phyloP scores from a whole-genome alignment of 2,329 filamentous ascomycete genomes.

The Fusarium algeriense region DNA sequence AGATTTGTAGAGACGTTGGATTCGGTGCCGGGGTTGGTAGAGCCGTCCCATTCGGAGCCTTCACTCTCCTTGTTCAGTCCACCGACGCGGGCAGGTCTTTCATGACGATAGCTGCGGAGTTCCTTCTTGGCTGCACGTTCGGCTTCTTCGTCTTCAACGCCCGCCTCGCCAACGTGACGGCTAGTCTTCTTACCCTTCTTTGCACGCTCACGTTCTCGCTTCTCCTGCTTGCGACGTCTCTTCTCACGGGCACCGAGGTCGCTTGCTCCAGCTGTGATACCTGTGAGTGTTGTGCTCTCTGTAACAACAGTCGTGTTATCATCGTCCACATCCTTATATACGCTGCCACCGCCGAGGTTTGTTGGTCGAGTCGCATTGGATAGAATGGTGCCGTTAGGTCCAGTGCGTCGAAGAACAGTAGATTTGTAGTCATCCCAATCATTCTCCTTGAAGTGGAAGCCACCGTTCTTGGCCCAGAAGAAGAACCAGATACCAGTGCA shows the following conservation, averaged over 20 bases:
- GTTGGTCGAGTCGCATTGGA: slow-evolving; percentile 86
- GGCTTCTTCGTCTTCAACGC: slow-evolving; percentile 72
- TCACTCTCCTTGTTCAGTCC: slow-evolving; percentile 88
- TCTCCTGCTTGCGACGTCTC: slow-evolving; percentile 65
- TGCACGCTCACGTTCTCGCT: slow-evolving; percentile 56
- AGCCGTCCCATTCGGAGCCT: slow-evolving; percentile 82
- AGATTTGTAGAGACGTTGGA: slow-evolving; percentile 74
- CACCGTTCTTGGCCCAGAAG: slow-evolving; percentile 97
- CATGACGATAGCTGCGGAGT: slow-evolving; percentile 85
- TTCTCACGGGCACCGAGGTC: slow-evolving; percentile 68
- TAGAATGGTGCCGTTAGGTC: slow-evolving; percentile 88
- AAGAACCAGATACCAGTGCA: slow-evolving; percentile 93
- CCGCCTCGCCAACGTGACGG: slow-evolving; percentile 68
- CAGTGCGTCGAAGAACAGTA: slow-evolving; percentile 88
- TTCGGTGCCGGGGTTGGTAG: slow-evolving; percentile 71
- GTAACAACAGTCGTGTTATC: slow-evolving; percentile 61
- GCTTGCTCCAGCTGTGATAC: slow-evolving; percentile 69
- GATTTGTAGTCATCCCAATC: slow-evolving; percentile 99
- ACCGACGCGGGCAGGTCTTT: slow-evolving; percentile 87
- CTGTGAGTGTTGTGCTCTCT: slow-evolving; percentile 61
- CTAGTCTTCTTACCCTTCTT: slow-evolving; percentile 60
- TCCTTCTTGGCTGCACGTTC: slow-evolving; percentile 75
- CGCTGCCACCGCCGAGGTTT: slow-evolving; percentile 86
- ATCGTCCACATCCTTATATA: slow-evolving; percentile 77
- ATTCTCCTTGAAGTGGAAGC: slow-evolving; percentile 84